These are phyloP conservation scores for Strigomonas oncopelti DNA, from an alignment of 208 protist species.

Conservation along the genomic window DNA sequence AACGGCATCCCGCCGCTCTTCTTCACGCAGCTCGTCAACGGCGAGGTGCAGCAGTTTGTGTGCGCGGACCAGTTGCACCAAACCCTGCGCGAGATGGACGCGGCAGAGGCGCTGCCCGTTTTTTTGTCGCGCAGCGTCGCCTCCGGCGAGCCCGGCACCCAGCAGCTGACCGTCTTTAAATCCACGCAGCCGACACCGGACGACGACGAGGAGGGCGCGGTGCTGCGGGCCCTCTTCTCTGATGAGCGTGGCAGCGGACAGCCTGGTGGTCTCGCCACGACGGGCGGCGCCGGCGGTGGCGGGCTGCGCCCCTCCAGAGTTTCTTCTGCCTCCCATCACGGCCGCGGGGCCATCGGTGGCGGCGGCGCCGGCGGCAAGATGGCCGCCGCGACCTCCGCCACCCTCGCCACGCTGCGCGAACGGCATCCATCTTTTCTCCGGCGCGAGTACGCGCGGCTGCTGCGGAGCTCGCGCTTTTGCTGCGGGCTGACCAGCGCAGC, in stretches of 20 bases:
- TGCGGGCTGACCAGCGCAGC: constrained; percentile 19
- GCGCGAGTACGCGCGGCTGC: constrained; percentile 1
- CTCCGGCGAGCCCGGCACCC: constrained; percentile 47
- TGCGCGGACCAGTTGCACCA: constrained; percentile 35
- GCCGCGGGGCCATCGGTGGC: neutral
- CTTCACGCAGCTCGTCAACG: constrained; percentile 57
- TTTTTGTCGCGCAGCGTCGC: constrained; percentile 42
- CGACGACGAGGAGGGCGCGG: constrained; percentile 1
- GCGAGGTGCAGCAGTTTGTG: constrained; percentile 65
- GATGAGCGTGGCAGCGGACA: neutral
- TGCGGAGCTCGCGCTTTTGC: constrained; percentile 10
- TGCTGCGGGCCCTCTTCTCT: neutral
- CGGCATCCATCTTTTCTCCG: constrained; percentile 17
- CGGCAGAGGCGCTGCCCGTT: constrained; percentile 22
- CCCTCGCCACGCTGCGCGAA: constrained; percentile 1
- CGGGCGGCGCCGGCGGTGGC: neutral
- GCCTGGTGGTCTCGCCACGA: neutral
- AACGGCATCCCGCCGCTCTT: constrained; percentile 38
- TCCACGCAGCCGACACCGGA: constrained; percentile 7
- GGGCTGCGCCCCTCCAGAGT: neutral
- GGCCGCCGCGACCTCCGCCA: neutral
- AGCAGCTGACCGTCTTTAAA: constrained; percentile 55
- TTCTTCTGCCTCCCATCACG: constrained; percentile 2
- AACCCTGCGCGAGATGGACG: constrained; percentile 23
- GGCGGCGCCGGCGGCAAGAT: constrained; percentile 9